Base-by-base conservation (phyloP, 306 rosid genomes). In the Astragalus membranaceus region DNA sequence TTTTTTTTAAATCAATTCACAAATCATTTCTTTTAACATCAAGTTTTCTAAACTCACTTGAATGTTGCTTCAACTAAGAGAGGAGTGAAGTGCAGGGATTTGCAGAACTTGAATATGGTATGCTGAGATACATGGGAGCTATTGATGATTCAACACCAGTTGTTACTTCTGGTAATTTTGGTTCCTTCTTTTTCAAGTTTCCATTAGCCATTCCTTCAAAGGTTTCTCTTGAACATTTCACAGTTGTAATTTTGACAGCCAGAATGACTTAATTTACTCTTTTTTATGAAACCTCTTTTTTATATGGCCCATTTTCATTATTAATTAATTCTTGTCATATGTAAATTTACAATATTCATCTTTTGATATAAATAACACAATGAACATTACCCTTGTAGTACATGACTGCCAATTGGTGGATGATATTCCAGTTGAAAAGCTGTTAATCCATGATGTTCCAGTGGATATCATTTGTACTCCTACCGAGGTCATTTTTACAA, bases 391-490 rank as follows among this genome's bases (percentile, higher is more conserved):
- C 68, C 7, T 75, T 74, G 82, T 85, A 88, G 98, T 89, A 74
- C 96, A 92, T 43, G 96, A 92, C 61, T 86, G 96, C 46, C 96
- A 92, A 56, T 76, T 92, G 78, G 96, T 92, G 37, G 93, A 89
- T 70, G 96, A 90, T 70, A 88, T 90, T 82, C 96, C 96, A 30
- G 74, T 76, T 44, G 93, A 90, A 75, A 89, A 90, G 82, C 85
- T 90, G 58, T 75, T 86, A 67, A 78, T 92, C 81, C 96, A 88
- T 70, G 96, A 92, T 47, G 96, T 92, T 49, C 98, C 95, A 0
- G 96, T 92, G 15, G 98, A 92, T 75, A 88, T 89, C 76, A 85
- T 92, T 59, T 92, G 98, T 88, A 88, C 98, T 43, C 96, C 96
- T 2, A 86, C 89, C 12, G 86, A 81, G 61, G 86, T 88, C 81